phyloP scores from a whole-genome alignment of 176 grass and related monocot species.

The Oryza brachyantha region DNA sequence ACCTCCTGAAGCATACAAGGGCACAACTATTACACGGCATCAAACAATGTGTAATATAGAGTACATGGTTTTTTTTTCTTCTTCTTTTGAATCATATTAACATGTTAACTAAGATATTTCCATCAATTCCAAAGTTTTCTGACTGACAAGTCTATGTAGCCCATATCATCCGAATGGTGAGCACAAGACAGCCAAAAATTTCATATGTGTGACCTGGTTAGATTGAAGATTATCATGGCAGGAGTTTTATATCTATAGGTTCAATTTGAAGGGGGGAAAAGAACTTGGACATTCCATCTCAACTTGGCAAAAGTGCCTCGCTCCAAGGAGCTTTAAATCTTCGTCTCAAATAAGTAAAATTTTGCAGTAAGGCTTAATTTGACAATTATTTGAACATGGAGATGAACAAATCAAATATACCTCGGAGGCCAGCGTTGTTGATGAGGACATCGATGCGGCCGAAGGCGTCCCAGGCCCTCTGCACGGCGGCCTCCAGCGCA shows the following conservation, averaged over 20 bases:
- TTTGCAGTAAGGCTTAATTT: neutral
- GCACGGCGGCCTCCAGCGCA: conserved; percentile 45
- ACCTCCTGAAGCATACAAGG: conserved; percentile 37
- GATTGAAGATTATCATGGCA: neutral
- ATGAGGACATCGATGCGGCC: conserved; percentile 74
- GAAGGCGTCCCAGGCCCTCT: conserved; percentile 65
- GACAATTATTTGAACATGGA: neutral
- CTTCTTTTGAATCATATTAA: neutral
- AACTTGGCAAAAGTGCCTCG: neutral
- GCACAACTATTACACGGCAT: conserved; percentile 2
- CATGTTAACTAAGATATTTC: neutral
- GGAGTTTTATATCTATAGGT: neutral
- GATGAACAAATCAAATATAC: conserved; percentile 26
- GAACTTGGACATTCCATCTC: neutral
- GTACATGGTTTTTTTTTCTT: neutral
- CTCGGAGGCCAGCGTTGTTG: conserved; percentile 88
- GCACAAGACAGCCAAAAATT: neutral
- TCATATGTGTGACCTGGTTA: neutral
- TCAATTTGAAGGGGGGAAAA: neutral
- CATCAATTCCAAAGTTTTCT: neutral
- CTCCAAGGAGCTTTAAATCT: too few species aligned
- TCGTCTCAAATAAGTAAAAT: neutral
- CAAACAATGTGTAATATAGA: neutral
- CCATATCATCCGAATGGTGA: neutral
- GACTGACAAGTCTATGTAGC: neutral